Conservation (phyloP, 805 yeast species). For the Wickerhamiella siamensis region DNA sequence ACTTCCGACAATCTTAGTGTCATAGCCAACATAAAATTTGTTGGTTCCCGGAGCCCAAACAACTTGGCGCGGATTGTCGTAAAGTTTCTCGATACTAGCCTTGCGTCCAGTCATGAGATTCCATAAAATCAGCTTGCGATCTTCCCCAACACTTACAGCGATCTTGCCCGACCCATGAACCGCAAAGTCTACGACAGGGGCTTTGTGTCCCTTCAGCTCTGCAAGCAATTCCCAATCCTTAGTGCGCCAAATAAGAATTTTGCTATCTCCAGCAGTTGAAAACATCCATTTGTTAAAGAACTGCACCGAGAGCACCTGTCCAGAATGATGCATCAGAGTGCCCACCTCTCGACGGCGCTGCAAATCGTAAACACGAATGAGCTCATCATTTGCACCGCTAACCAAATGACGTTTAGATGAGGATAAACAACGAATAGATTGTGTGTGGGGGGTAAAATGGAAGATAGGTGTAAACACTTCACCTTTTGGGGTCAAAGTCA, state of each 20-base stretch:
- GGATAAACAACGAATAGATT: constrained; percentile 76
- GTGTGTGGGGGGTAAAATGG: constrained; percentile 88
- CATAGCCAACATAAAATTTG: constrained; percentile 60
- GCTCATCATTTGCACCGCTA: constrained; percentile 92
- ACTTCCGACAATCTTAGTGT: constrained; percentile 44
- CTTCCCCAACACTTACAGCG: constrained; percentile 80
- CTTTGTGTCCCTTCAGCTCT: constrained; percentile 75
- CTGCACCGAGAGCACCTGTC: constrained; percentile 64
- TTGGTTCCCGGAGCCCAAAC: constrained; percentile 43
- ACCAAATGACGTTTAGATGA: constrained; percentile 72
- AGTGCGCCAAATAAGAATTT: constrained; percentile 81
- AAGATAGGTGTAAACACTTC: constrained; percentile 76
- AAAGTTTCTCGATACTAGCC: constrained; percentile 60
- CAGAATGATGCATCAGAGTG: constrained; percentile 74
- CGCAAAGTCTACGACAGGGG: constrained; percentile 68
- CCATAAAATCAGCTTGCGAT: constrained; percentile 78
- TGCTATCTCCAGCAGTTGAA: constrained; percentile 84
- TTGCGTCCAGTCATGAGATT: constrained; percentile 92
- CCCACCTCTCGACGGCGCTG: constrained; percentile 92
- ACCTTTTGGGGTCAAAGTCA: constrained; percentile 34
- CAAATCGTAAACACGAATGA: constrained; percentile 82
- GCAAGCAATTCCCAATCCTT: constrained; percentile 95
- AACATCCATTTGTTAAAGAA: constrained; percentile 70
- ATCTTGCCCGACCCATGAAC: constrained; percentile 84
- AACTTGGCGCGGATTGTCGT: constrained; percentile 19